Evolutionary conservation across 2,329 filamentous ascomycete genomes (phyloP).

Genomic region (Diplodia corticola): DNA sequence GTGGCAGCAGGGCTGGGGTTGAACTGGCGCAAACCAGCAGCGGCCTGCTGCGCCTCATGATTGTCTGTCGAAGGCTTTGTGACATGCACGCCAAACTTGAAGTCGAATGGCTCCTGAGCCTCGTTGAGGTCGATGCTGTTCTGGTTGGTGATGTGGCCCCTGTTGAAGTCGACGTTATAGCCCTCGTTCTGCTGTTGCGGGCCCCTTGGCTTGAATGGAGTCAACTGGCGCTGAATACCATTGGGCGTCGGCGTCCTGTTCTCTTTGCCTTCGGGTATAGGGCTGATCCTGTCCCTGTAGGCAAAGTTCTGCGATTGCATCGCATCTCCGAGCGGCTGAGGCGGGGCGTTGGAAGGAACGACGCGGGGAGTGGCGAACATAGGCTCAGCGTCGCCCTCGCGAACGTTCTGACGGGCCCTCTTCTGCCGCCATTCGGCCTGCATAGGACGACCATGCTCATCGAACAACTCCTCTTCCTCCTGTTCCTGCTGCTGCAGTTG

Average conservation of each 20-base stretch:
- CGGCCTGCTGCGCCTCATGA: slow-evolving; percentile 10
- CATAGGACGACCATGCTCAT: slow-evolving; percentile 61
- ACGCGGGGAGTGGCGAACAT: slow-evolving; percentile 62
- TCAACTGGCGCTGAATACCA: not conserved
- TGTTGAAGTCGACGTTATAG: not conserved
- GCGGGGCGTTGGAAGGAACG: slow-evolving; percentile 33
- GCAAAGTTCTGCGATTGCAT: slow-evolving; percentile 30
- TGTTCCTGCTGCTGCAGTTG: slow-evolving; percentile 41
- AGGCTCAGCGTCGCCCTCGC: slow-evolving; percentile 71
- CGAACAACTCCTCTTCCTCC: slow-evolving; percentile 46
- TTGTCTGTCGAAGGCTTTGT: slow-evolving; percentile 39
- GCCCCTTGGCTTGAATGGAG: slow-evolving; percentile 29
- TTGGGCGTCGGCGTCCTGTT: slow-evolving; percentile 36
- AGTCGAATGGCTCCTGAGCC: slow-evolving; percentile 58
- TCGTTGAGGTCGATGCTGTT: slow-evolving; percentile 11
- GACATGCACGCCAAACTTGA: slow-evolving; percentile 42
- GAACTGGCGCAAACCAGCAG: slow-evolving; percentile 25
- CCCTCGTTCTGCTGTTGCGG: slow-evolving; percentile 27
- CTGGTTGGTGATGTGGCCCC: slow-evolving; percentile 6
- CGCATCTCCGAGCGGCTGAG: slow-evolving; percentile 36
- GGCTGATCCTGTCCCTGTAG: slow-evolving; percentile 29
- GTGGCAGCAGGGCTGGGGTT: slow-evolving; percentile 39
- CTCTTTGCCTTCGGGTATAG: slow-evolving; percentile 39
- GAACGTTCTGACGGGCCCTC: slow-evolving; percentile 65
- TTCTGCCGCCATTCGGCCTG: slow-evolving; percentile 71